phyloP scores from a whole-genome alignment of 2,329 filamentous ascomycete genomes.

The Penicillium sp. region DNA sequence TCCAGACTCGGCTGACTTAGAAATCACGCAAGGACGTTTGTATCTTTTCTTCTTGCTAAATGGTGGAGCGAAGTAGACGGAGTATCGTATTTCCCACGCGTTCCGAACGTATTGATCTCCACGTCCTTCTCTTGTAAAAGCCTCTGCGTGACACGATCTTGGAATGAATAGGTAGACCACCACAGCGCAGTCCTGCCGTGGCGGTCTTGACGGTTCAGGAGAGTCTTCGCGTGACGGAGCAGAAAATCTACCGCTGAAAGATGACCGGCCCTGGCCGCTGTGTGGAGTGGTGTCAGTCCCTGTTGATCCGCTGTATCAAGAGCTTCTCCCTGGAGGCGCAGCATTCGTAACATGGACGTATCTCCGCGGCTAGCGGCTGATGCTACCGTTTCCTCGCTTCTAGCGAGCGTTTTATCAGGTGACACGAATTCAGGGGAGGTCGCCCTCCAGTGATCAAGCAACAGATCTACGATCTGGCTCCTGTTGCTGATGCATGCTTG shows the following conservation, averaged over 20 bases:
- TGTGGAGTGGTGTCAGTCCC: neutral
- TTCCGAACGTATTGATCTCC: neutral
- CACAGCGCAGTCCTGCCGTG: neutral
- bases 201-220: neutral
- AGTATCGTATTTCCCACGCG: neutral
- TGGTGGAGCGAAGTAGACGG: neutral
- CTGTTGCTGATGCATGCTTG: neutral
- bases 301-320: neutral
- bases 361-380: neutral
- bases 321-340: neutral
- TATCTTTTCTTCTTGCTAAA: neutral
- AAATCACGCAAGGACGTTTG: neutral
- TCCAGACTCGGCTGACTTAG: neutral
- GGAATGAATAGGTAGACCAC: neutral
- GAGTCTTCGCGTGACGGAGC: neutral
- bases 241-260: neutral
- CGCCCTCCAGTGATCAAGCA: neutral
- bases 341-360: neutral
- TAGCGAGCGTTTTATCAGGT: neutral
- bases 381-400: neutral
- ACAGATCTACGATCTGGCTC: neutral
- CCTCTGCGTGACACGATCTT: neutral
- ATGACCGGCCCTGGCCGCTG: neutral
- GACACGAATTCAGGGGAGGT: neutral
- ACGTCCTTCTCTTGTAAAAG: neutral